Evolutionary conservation across 495 filamentous ascomycete species (phyloP), one percentile per base, ranked within the genome.

Genomic region (Cladorrhinum samala): DNA sequence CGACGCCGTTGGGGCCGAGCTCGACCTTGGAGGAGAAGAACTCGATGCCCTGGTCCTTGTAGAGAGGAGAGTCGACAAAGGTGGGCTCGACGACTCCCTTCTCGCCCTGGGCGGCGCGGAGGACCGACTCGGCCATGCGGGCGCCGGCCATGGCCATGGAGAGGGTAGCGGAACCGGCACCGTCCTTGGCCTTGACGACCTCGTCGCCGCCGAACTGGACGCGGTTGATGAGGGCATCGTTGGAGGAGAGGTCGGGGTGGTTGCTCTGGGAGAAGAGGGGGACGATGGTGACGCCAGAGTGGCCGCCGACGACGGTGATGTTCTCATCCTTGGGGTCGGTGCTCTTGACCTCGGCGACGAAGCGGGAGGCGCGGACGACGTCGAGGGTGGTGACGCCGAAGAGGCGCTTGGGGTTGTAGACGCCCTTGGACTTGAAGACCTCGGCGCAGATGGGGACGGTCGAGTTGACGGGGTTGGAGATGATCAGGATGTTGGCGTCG

Each of bases 201-300:
- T 98, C 93, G 72, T 98, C 93, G 81, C 93, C 93, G 72, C 93
- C 93, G 74, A 97, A 98, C 77, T 98, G 93, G 63, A 98, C 94
- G 68, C 93, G 91, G 70, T 91, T 84, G 68, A 97, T 78, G 54
- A 96, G 89, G 43, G 80, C 81, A 65, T 80, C 72, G 64, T 87
- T 75, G 68, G 90, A 85, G 47, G 82, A 74, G 53, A 98, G 86
- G 63, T 84, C 78, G 71, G 88, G 76, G 79, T 95, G 89, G 69
- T 76, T 84, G 69, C 90, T 90, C 80, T 97, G 93, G 59, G 88
- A 93, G 69, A 98, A 86, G 53, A 98, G 88, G 52, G 93, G 93
- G 30, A 98, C 93, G 64, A 98, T 98, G 72, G 93, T 98, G 58
- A 91, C 89, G 68, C 93, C 93, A 44, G 89, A 95, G 85, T 98